Conservation (phyloP, 169 alveolate genomes). For the Miamiensis avidus region DNA sequence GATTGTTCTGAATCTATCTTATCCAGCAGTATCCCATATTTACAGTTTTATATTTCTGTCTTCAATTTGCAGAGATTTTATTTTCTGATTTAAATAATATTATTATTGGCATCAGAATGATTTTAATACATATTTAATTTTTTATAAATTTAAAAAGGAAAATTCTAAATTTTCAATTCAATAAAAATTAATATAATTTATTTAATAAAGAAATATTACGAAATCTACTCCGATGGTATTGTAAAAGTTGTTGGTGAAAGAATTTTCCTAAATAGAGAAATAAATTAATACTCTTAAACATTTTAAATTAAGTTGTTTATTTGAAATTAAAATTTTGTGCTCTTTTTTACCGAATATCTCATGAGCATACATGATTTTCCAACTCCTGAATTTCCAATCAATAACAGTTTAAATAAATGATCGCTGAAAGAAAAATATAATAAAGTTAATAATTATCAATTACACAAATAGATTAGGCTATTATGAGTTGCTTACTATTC, state of each 20-base stretch:
- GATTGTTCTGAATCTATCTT: constrained; percentile 58
- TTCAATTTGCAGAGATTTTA: constrained; percentile 36
- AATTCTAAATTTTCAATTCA: no score
- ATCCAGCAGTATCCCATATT: constrained; percentile 67
- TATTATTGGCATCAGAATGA: background rate
- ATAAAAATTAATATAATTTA: no score
- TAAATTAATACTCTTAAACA: background rate
- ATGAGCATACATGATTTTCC: constrained; percentile 65
- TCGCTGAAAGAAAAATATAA: constrained; percentile 18
- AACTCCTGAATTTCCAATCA: constrained; percentile 64
- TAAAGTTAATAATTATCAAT: background rate
- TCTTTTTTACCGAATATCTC: constrained; percentile 44
- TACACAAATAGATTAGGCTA: no score
- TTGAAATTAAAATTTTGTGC: background rate
- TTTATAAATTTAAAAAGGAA: background rate
- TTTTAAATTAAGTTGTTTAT: background rate
- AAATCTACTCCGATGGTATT: constrained; percentile 52
- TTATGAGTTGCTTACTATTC: background rate
- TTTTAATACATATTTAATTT: background rate
- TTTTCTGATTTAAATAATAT: constrained; percentile 11
- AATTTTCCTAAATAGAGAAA: constrained; percentile 28
- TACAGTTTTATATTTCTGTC: constrained; percentile 28
- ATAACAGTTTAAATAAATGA: constrained; percentile 50
- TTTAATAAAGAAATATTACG: background rate
- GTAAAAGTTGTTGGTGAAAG: constrained; percentile 44